Evolutionary conservation across 192 early-diverging fungal genomes (phyloP), one percentile per base, ranked within the genome.

Genomic region (Podila minutissima): DNA sequence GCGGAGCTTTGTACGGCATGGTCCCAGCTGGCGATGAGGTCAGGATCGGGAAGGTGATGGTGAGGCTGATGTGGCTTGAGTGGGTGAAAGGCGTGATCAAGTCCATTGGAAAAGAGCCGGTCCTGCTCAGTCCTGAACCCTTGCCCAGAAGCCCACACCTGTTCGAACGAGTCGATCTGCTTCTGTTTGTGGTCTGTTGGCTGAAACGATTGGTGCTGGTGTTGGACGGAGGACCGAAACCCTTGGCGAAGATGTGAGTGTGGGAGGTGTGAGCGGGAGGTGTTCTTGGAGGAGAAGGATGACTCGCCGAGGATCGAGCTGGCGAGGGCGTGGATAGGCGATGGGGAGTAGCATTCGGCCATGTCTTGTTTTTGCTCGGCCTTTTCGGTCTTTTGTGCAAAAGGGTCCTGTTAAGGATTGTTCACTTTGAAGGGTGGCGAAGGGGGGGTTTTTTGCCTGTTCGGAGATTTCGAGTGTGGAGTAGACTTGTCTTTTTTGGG

Each of bases 291-390:
- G 0, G 67, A 59, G 53, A 62, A 64, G 63, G 62, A 64, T 4
- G 74, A 77, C 24, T 77, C 74, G 4, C 74, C 74, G 46, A 77
- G 74, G 51, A 77, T 32, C 41, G 63, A 66, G 64, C 59, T 77
- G 20, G 74, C 74, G 29, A 77, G 64, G 9, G 63, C 64, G 33
- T 77, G 68, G 15, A 77, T 31, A 12, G 74, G 74, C 8, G 74
- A 58, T 31, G 74, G 37, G 1, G 74, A 66, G 68, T 77, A 77
- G 58, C 74, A 77, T 3, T 46, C 62, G 8, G 74, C 67, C 74
- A 77, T 77, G 19, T 32, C 11, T 48, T 20, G 66, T 9, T 55
- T 55, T 37, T 19, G 32, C 28, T 28, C 13, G 51, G 51, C 24
- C 19, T 31, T 3, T 26, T n/a, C 26, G 9, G n/a, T 24, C 22